These are phyloP conservation scores for Porodaedalea pini DNA, from an alignment of 1,284 basidiomycete species.

Conservation along the genomic window DNA sequence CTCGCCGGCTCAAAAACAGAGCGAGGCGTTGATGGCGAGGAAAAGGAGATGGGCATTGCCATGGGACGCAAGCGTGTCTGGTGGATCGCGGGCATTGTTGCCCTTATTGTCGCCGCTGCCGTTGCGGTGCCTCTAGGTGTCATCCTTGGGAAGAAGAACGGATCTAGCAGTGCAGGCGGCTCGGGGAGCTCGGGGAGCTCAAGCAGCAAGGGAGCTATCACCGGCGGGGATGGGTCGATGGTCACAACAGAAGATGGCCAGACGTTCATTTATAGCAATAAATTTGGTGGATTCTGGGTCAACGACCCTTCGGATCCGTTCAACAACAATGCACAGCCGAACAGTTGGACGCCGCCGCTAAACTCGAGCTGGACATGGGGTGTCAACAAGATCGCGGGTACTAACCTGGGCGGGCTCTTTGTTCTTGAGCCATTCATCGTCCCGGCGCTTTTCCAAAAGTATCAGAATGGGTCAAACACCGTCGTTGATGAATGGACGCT, in stretches of 20 bases:
- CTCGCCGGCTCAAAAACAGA: neutral
- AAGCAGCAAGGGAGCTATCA: constrained; percentile 18
- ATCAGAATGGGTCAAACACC: constrained; percentile 33
- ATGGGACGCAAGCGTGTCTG: constrained; percentile 17
- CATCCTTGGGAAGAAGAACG: constrained; percentile 44
- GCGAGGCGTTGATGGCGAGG: neutral
- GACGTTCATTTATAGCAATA: constrained; percentile 66
- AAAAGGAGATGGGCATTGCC: neutral
- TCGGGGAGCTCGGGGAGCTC: constrained; percentile 22
- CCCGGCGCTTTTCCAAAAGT: constrained; percentile 51
- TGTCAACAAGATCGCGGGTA: constrained; percentile 43
- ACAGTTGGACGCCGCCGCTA: constrained; percentile 63
- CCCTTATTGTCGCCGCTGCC: constrained; percentile 42
- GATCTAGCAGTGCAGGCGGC: constrained; percentile 22
- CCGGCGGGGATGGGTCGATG: constrained; percentile 64
- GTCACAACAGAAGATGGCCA: constrained; percentile 60
- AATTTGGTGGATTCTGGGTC: constrained; percentile 70
- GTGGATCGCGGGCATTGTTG: constrained; percentile 29
- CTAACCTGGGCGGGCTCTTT: constrained; percentile 67
- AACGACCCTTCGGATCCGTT: constrained; percentile 60
- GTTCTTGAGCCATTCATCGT: constrained; percentile 64
- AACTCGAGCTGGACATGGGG: constrained; percentile 63
- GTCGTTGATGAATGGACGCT: constrained; percentile 78
- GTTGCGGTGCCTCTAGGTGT: constrained; percentile 55
- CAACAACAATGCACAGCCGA: constrained; percentile 56